Base-by-base conservation (phyloP, 2,329 filamentous ascomycete species). In the Clarireedia sp. region DNA sequence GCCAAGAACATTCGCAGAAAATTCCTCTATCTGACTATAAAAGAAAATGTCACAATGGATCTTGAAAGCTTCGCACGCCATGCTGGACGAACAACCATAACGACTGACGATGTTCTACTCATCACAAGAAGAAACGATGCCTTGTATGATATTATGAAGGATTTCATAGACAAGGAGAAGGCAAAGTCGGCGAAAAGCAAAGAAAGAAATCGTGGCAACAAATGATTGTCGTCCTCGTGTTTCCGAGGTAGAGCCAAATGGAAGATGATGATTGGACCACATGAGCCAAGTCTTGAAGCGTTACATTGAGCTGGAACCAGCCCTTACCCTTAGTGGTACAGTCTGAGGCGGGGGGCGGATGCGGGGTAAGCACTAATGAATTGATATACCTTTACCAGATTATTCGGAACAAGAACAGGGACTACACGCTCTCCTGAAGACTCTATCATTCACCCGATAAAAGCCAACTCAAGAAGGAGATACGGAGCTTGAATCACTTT, bases 71-170 rank as follows among this genome's bases (percentile, higher is more conserved):
- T 86, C 68, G 79, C 82, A 12, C 84, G 83, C 51, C 94, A 99
- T 71, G 92, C 89, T 10, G 87, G 88, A 1, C 81, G 92, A 24
- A 82, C 81, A 2, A 91, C 86, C 0, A 80, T 99, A 62, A 89
- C 85, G 38, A 87, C 86, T 0, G 87, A 91, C 51, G 94, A 99
- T 68, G 91, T 97, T 12, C 74, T 97, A 65, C 79, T 99, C 7
- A 80, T 99, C 29, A 85, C 89, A 24, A 78, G 94, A 59, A 83
- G 92, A 57, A 99, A 97, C 64, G 87, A 91, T 55, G 90, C 90
- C 17, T 72, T 99, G 19, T 83, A 91, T 63, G 78, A 78, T 16
- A 83, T 97, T 36, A 78, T 99, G 67, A 80, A 80, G 68, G 77
- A 81, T 50, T 83, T 83, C 64, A 74, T 90, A 26, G 85, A 90